Percentiles rank a stretch among this genome's conserved stretches.
Conservation (phyloP, 805 yeast species). For the Candida khao-thaluensis region DNA sequence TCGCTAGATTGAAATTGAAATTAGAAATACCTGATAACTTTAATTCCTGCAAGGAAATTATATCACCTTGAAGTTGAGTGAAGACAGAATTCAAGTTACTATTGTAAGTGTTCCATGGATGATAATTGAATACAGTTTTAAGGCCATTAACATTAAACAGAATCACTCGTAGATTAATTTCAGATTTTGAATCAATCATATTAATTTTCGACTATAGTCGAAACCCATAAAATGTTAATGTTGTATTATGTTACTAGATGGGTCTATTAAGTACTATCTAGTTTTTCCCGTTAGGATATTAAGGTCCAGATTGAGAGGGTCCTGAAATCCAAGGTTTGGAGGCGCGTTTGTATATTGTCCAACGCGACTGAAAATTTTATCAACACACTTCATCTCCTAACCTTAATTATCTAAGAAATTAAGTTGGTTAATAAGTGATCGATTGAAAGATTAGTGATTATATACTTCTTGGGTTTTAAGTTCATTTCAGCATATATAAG, state of each 20-base stretch:
- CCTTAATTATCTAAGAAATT: neutral
- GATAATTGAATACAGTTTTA: constrained; percentile 74
- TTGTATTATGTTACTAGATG: too few species aligned
- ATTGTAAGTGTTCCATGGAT: constrained; percentile 69
- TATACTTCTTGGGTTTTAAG: too few species aligned
- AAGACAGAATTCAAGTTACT: constrained; percentile 47
- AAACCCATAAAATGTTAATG: too few species aligned
- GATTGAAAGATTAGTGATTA: too few species aligned
- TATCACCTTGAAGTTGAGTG: constrained; percentile 59
- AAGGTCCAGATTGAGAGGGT: constrained; percentile 2
- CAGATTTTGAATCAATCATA: constrained; percentile 3
- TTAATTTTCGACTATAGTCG: too few species aligned
- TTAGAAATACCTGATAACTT: constrained; percentile 46
- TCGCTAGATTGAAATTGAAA: constrained; percentile 45
- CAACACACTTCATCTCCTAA: neutral
- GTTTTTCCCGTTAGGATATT: too few species aligned
- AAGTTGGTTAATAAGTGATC: too few species aligned
- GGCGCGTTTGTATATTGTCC: neutral
- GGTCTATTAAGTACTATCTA: too few species aligned
- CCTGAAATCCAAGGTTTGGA: neutral
- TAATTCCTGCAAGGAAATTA: constrained; percentile 84
- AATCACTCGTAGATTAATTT: constrained; percentile 43
- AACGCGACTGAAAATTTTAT: constrained; percentile 6
- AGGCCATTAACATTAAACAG: constrained; percentile 86
- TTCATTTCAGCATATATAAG: too few species aligned